A percentile compares a stretch with the other conserved stretches of the same genome.
phyloP scores from a whole-genome alignment of 106 monocot genomes.

The Hemerocallis citrina region DNA sequence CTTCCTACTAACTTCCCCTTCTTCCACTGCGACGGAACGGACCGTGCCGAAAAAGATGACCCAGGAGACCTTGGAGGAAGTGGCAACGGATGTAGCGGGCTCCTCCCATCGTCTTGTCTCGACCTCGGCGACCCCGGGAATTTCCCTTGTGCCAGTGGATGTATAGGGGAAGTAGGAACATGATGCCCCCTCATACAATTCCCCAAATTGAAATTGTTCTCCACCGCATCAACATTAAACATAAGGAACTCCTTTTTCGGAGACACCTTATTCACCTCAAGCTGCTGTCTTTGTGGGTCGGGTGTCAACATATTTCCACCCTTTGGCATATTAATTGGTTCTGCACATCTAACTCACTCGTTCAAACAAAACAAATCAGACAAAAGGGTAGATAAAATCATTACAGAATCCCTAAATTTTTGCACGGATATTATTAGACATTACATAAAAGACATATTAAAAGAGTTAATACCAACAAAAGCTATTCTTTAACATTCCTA shows the following conservation, averaged over 20 bases:
- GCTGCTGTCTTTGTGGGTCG: conserved; percentile 17
- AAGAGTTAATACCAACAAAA: not conserved
- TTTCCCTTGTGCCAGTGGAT: conserved; percentile 10
- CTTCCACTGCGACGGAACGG: conserved; percentile 65
- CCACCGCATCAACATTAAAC: conserved; percentile 2
- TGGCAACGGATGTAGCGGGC: conserved; percentile 69
- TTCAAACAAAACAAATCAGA: conserved; percentile 1
- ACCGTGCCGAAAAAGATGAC: conserved; percentile 24
- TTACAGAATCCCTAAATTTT: not conserved
- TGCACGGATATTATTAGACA: not conserved
- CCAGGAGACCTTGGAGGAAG: conserved; percentile 76
- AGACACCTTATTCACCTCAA: conserved; percentile 22
- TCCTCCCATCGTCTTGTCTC: conserved; percentile 52
- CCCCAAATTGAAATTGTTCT: conserved; percentile 23
- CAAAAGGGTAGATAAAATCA: conserved; percentile 6
- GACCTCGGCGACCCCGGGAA: conserved; percentile 37
- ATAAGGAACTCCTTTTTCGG: conserved; percentile 29
- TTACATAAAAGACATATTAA: not conserved
- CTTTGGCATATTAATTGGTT: conserved; percentile 28
- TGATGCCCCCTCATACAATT: conserved; percentile 28
- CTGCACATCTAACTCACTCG: conserved; percentile 36
- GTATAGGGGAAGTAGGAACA: conserved; percentile 46
- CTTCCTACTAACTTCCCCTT: conserved; percentile 86
- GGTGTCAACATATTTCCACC: conserved; percentile 18
- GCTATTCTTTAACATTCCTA: not conserved